phyloP scores from a whole-genome alignment of 345 rosid species.

The Arabis hirsuta region DNA sequence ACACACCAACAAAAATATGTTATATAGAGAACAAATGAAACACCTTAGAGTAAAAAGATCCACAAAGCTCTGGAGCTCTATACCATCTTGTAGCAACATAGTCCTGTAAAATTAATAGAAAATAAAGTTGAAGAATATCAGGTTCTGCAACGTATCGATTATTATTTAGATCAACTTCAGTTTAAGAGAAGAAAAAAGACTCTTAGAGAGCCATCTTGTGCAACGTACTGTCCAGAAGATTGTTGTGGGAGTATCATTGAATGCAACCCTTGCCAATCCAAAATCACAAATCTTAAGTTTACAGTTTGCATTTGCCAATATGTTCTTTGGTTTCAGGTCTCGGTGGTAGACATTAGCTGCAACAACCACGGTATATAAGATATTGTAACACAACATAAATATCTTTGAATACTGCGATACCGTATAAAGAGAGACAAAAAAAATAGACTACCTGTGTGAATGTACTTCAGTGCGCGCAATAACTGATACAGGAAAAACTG shows the following conservation, averaged over 20 bases:
- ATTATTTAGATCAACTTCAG: slow-evolving; percentile 10
- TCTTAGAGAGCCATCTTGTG: background rate
- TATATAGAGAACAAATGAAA: slow-evolving; percentile 23
- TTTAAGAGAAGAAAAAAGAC: slow-evolving; percentile 20
- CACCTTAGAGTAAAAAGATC: slow-evolving; percentile 97
- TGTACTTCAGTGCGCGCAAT: slow-evolving; percentile 89
- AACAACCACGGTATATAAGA: slow-evolving; percentile 39
- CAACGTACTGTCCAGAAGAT: slow-evolving; percentile 90
- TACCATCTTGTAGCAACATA: slow-evolving; percentile 99
- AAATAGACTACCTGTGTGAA: slow-evolving; percentile 74
- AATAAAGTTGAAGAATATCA: slow-evolving; percentile 24
- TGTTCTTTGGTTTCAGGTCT: slow-evolving; percentile 94
- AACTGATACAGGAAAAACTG: slow-evolving; percentile 95
- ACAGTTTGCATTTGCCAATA: slow-evolving; percentile 97
- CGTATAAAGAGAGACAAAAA: background rate
- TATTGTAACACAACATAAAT: background rate
- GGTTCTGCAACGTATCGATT: slow-evolving; percentile 4
- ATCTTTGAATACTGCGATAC: too few relatives aligned
- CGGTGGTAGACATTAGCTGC: slow-evolving; percentile 96
- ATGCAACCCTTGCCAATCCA: slow-evolving; percentile 95
- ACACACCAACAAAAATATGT: slow-evolving; percentile 2
- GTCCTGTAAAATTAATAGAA: slow-evolving; percentile 56
- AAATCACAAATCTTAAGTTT: slow-evolving; percentile 96
- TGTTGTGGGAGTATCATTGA: slow-evolving; percentile 85
- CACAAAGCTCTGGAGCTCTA: slow-evolving; percentile 98